Conservation (phyloP, 352 stramenopile species). For the Aphanomyces cochlioides region DNA sequence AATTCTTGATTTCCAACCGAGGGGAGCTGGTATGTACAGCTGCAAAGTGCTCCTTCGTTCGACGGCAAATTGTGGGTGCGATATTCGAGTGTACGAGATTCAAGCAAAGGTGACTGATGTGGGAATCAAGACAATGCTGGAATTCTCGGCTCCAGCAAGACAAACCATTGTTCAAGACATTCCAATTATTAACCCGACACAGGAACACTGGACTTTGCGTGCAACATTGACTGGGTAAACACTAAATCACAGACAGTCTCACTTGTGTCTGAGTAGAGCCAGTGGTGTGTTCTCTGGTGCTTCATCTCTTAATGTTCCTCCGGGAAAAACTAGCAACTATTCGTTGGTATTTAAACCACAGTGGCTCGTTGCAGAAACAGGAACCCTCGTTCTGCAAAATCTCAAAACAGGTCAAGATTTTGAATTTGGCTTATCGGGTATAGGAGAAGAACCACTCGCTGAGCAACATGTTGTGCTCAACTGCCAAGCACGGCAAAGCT, state of each 20-base stretch:
- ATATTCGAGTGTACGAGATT: constrained; percentile 82
- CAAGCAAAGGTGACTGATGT: constrained; percentile 82
- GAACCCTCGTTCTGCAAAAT: constrained; percentile 75
- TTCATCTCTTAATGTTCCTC: constrained; percentile 54
- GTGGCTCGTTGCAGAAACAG: constrained; percentile 74
- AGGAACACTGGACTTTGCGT: constrained; percentile 77
- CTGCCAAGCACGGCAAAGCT: constrained; percentile 83
- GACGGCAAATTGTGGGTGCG: constrained; percentile 57
- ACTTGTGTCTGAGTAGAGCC: constrained; percentile 19
- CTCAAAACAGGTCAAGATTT: constrained; percentile 80
- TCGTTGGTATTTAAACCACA: constrained; percentile 76
- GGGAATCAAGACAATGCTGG: constrained; percentile 78
- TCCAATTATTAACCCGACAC: constrained; percentile 84
- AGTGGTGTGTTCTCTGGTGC: constrained; percentile 61
- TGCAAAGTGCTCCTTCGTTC: constrained; percentile 67
- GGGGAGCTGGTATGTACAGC: constrained; percentile 59
- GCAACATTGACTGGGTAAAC: constrained; percentile 48
- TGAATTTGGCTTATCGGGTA: constrained; percentile 83
- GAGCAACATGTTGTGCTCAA: constrained; percentile 82
- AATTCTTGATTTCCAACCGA: constrained; percentile 70
- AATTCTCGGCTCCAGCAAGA: constrained; percentile 83
- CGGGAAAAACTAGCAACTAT: constrained; percentile 69
- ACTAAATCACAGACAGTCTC: constrained; percentile 8
- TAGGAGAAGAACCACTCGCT: constrained; percentile 86
- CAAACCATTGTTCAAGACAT: constrained; percentile 90